Evolutionary conservation across 192 early-diverging fungal species (phyloP), one percentile per base, ranked within the genome.

Genomic region (Coemansia sp.): DNA sequence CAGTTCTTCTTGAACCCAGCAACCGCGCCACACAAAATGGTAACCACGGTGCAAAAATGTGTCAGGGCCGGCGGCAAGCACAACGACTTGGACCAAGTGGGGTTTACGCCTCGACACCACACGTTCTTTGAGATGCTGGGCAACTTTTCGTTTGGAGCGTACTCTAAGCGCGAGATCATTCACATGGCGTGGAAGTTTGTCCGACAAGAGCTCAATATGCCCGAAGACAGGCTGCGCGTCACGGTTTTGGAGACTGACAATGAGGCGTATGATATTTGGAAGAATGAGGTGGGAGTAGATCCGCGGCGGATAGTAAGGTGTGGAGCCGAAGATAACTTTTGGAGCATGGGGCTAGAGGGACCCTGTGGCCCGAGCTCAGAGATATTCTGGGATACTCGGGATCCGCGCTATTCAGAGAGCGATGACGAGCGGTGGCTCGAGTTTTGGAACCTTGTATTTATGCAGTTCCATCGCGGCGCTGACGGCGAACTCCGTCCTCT

Each of bases 51-150:
- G 21, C 98, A 99, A 88, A 98, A 98, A 84, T 99, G 98, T 82
- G 95, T 99, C 64, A 88, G 98, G 67, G 98, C 98, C 11, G 98
- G 80, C 62, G 98, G 98, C 60, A 99, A 99, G 82, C 98, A 99
- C 80, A 99, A 99, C 75, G 97, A 99, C 83, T 86, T 99, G 69
- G 96, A 99, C 63, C 95, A 99, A 82, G 96, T 98, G 13, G 97
- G 97, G 50, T 92, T 90, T 68, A 95, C 97, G 72, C 90, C 91
- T 2, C 95, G 97, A 69, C 97, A 99, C 83, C 97, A 99, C 79
- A 99, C 97, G 37, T 99, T 98, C 86, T 99, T 99, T 87, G 97
- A 99, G 82, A 99, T 99, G 97, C 86, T 99, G 76, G 97, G 97
- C 67, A 99, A 98, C 88, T 99, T 95, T 95, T 98, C 96, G 23